Base-by-base conservation (phyloP, 148 eudicot genomes). In the Fagopyrum esculentum region DNA sequence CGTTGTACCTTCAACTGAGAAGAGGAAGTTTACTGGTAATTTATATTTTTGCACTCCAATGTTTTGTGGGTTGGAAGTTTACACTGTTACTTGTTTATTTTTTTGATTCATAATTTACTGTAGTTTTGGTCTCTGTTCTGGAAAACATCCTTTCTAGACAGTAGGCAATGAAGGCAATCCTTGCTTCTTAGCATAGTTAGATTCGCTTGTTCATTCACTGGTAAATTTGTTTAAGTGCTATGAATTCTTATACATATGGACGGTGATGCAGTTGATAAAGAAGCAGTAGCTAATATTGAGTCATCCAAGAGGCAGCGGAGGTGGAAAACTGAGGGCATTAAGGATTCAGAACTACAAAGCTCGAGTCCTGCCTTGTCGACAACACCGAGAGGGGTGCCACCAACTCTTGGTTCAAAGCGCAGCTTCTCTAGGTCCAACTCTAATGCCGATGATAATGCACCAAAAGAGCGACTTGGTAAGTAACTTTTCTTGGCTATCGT, bases 1-100 rank as follows among this genome's bases (percentile, higher is more conserved):
- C 64, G 80, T 79, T 72, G 84, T 84, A 81, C 83, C 83, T 70
- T 22, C 84, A 47, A 30, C 86, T 63, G 85, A 80, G 75, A 94
- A 94, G 88, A 85, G 98, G 81, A 94, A 94, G 86, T 80, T 83
- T 80, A 74, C 84, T 80, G 97, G 98, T 94, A 85, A 82, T 86
- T 9, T 63, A 29, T 11, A 10, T 5, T 61, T 13, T 35, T 35
- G 40, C 40, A 10, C 15, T 30, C 6, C 12, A 3, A 9, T 63
- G 9, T 30, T 10, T 63, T 35, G 9, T 29, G 69, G n/a, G 29
- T 11, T 63, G 29, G 44, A 63, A 30, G 45, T 63, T 11, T n/a
- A n/a, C 1, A 29, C 11, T 61, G 3, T 29, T n/a, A n/a, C n/a
- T n/a, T 66, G 71, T 12, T 66, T 43, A 29, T 13, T 7, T 35